Conservation (phyloP, 2,329 filamentous ascomycete genomes). For the Ascosphaera apis region DNA sequence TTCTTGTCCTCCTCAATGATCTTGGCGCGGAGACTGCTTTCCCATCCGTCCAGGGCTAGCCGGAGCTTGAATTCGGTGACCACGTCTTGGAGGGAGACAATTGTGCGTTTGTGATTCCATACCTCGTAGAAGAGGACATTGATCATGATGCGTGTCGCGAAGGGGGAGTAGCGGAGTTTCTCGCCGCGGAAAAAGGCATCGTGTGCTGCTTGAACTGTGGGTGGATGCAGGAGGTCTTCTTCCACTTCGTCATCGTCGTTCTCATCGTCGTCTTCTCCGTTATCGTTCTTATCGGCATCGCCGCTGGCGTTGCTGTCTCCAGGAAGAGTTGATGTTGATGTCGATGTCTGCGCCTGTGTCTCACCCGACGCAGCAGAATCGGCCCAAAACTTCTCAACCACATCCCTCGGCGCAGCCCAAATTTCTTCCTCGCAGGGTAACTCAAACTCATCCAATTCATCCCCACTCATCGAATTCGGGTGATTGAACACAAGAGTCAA, state of each 20-base stretch:
- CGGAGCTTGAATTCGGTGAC: constrained; percentile 96
- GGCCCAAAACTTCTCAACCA: too few relatives aligned
- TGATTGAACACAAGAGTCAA: constrained; percentile 93
- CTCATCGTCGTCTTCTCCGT: too few relatives aligned
- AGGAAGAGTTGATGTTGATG: too few relatives aligned
- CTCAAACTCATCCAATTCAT: constrained; percentile 85
- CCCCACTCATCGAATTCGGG: constrained; percentile 92
- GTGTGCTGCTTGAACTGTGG: constrained; percentile 82
- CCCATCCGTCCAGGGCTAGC: constrained; percentile 93
- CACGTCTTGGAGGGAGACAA: constrained; percentile 90
- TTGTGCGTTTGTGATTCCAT: constrained; percentile 96
- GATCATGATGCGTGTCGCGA: constrained; percentile 94
- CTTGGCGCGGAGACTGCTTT: constrained; percentile 83
- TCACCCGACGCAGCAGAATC: too few relatives aligned
- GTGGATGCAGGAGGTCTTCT: too few relatives aligned
- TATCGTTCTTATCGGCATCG: too few relatives aligned
- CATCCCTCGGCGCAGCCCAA: too few relatives aligned
- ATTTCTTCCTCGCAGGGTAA: constrained; percentile 82
- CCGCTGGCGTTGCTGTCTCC: too few relatives aligned
- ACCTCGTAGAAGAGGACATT: constrained; percentile 95
- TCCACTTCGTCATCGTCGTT: too few relatives aligned
- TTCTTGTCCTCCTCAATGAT: constrained; percentile 77
- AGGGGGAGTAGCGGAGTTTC: constrained; percentile 75
- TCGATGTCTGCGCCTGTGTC: too few relatives aligned
- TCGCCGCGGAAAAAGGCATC: constrained; percentile 92